A percentile compares a stretch with the other conserved stretches of the same genome.
phyloP scores from a whole-genome alignment of 2,329 filamentous ascomycete species.

The Endoconidiophora laricicola region DNA sequence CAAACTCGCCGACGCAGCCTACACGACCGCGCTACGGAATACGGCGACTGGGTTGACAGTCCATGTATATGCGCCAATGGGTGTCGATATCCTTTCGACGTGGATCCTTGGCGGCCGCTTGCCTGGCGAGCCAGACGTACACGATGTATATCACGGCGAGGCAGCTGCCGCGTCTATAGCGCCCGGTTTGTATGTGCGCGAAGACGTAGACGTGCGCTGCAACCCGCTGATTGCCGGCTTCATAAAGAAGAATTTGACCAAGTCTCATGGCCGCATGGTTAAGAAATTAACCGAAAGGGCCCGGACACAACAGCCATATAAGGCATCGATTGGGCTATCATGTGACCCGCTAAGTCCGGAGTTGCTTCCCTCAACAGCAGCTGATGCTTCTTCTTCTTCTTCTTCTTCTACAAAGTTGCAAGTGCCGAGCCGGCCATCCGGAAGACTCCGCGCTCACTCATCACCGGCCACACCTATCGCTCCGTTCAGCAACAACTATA shows the following conservation, averaged over 20 bases:
- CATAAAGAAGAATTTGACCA: conserved; percentile 68
- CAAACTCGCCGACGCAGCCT: conserved; percentile 38
- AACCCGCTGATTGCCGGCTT: conserved; percentile 61
- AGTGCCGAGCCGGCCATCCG: too few relatives aligned
- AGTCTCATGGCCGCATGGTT: conserved; percentile 55
- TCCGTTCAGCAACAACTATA: neutral
- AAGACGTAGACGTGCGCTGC: conserved; percentile 69
- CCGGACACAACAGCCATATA: neutral
- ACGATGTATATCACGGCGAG: conserved; percentile 45
- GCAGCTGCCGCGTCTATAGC: conserved; percentile 21
- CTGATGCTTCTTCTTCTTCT: too few relatives aligned
- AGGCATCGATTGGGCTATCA: too few relatives aligned
- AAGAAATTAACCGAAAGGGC: neutral
- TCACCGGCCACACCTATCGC: neutral
- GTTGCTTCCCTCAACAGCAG: too few relatives aligned
- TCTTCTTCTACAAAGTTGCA: too few relatives aligned
- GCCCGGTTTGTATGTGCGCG: conserved; percentile 61
- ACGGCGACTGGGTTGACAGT: conserved; percentile 58
- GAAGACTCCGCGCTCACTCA: neutral
- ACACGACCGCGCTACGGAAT: conserved; percentile 68
- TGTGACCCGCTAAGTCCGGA: too few relatives aligned
- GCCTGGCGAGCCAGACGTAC: conserved; percentile 50
- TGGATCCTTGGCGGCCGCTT: conserved; percentile 61
- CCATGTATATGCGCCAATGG: conserved; percentile 68
- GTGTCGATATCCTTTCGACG: conserved; percentile 60